Base-by-base conservation (phyloP, 129 eudicot species). In the Flaveria linearis region DNA sequence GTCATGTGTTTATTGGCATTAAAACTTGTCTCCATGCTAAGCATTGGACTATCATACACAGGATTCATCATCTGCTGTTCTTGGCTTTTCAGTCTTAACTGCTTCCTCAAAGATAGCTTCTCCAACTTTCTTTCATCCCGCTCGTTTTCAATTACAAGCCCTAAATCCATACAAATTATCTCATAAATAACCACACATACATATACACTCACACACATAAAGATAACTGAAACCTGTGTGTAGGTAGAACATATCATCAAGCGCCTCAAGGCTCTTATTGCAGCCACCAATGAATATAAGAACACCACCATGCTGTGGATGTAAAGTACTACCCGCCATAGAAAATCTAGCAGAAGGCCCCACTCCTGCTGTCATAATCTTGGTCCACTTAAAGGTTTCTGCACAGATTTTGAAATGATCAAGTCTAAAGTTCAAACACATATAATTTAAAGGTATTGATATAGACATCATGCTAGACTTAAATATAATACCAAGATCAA, bases 291-390 rank as follows among this genome's bases (percentile, higher is more conserved):
- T 77, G 74, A 91, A 95, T 33, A 82, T 82, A 79, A 95, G 88
- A 65, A 82, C 91, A 72, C 99, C 99, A 28, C 88, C 84, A 74
- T 83, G 82, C 9, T 84, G 86, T 3, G 96, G 99, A 84, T 91
- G 94, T 79, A 95, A 86, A 83, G 90, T 74, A 75, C 88, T 95
- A 64, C 96, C 99, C 43, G 97, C 96, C 97, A 95, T 87, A 18
- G 99, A 95, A 80, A 95, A 95, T 86, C 99, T 83, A 66, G 96
- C 94, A 78, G 99, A 91, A 26, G 99, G 99, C 22, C 97, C 99
- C 85, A 73, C 94, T 9, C 96, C 96, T 64, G 63, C 26, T 36
- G 90, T 78, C 74, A 79, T 64, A 55, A 89, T 84, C 80, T 95
- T 89, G 67, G 86, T 86, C 99, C 99, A 95, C 25, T 72, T 65